Percentiles rank a stretch among this genome's conserved stretches.
Conservation (phyloP, 2,329 filamentous ascomycete genomes). For the Epichloe festucae region DNA sequence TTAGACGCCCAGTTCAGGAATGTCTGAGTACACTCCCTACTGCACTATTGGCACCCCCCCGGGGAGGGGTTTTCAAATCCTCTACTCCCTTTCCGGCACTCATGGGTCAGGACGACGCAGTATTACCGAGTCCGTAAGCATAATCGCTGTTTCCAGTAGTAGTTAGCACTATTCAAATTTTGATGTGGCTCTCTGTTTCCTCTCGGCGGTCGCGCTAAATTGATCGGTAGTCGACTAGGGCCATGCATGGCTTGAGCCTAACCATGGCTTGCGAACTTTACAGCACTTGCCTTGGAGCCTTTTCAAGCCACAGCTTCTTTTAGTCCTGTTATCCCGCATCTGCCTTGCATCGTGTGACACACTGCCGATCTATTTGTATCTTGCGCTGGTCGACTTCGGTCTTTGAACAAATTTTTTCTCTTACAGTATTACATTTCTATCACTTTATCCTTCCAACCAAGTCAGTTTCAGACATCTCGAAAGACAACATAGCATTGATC, state of each 20-base stretch:
- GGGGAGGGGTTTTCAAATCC: neutral
- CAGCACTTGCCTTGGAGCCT: neutral
- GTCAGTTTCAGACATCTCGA: neutral
- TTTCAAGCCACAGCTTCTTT: neutral
- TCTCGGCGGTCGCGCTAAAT: neutral
- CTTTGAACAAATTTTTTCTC: neutral
- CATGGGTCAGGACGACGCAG: neutral
- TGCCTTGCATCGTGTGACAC: neutral
- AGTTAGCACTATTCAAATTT: neutral
- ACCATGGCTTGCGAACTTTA: neutral
- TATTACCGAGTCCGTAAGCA: slow-evolving; percentile 1
- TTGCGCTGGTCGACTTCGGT: neutral
- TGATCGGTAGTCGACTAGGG: neutral
- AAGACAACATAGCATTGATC: neutral
- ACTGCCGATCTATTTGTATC: neutral
- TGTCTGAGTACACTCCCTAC: neutral
- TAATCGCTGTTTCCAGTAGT: slow-evolving; percentile 2
- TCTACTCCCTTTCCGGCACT: slow-evolving; percentile 6
- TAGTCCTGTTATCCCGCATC: neutral
- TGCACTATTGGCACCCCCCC: neutral
- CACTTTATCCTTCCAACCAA: neutral
- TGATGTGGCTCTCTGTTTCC: neutral
- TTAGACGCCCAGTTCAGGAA: no score
- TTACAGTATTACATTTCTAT: neutral
- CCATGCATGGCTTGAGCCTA: neutral